A percentile compares a stretch with the other conserved stretches of the same genome.
Evolutionary conservation across 2,329 filamentous ascomycete genomes (phyloP).

Genomic region (Monosporascus cannonballus): DNA sequence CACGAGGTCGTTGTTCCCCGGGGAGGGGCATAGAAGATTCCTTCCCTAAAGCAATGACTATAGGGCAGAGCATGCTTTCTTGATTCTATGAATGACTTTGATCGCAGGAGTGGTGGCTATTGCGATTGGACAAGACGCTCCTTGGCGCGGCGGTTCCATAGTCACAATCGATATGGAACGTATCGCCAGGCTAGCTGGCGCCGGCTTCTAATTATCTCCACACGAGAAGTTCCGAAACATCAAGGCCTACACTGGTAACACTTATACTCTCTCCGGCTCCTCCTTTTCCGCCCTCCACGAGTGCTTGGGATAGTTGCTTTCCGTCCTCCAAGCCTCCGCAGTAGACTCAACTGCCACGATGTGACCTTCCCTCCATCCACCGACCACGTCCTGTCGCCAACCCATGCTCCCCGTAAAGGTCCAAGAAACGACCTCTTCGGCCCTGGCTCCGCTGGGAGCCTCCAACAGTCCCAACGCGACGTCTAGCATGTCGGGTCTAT

Average conservation of each 20-base stretch:
- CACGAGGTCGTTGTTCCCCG: too few species aligned
- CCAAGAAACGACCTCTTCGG: conserved; percentile 39
- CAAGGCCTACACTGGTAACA: neutral
- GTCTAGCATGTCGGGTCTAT: conserved; percentile 33
- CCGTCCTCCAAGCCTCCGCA: conserved; percentile 28
- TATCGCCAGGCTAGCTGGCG: too few species aligned
- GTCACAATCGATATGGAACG: too few species aligned
- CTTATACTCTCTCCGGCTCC: conserved; percentile 1
- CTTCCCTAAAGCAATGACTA: too few species aligned
- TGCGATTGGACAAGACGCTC: too few species aligned
- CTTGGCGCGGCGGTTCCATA: too few species aligned
- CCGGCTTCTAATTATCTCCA: too few species aligned
- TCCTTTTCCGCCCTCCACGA: conserved; percentile 21
- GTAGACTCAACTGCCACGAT: conserved; percentile 25
- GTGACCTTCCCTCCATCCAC: conserved; percentile 35
- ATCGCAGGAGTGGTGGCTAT: too few species aligned
- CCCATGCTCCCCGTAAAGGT: conserved; percentile 26
- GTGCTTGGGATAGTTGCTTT: conserved; percentile 26
- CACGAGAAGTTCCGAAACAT: neutral
- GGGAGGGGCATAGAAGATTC: too few species aligned
- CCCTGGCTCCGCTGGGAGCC: conserved; percentile 38
- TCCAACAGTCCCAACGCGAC: conserved; percentile 39
- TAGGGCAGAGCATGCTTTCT: too few species aligned
- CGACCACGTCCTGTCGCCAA: conserved; percentile 28
- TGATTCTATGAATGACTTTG: too few species aligned